A percentile compares a stretch with the other conserved stretches of the same genome.
phyloP scores from a whole-genome alignment of 768 basidiomycete species.

The Cystofilobasidium capitatum region DNA sequence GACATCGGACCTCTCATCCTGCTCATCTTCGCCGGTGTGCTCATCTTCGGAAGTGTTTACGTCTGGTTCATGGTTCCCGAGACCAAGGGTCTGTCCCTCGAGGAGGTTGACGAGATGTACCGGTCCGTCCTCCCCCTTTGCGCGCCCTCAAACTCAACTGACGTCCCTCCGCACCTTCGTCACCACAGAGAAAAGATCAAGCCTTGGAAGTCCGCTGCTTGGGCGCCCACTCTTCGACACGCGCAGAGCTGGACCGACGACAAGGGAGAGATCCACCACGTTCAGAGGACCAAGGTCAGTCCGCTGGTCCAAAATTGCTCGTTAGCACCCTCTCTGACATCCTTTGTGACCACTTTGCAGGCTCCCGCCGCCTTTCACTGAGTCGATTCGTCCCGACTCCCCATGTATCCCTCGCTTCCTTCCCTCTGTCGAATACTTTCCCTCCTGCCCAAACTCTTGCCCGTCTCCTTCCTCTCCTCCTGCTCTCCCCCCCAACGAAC shows the following conservation, averaged over 20 bases:
- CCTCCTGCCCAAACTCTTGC: too few species aligned
- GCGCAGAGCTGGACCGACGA: constrained; percentile 16
- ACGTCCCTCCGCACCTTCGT: neutral
- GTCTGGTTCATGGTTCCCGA: constrained; percentile 57
- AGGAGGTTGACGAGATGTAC: constrained; percentile 71
- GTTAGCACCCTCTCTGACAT: too few species aligned
- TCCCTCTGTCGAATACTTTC: too few species aligned
- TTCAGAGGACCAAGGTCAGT: neutral
- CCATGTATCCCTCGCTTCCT: too few species aligned
- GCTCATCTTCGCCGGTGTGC: constrained; percentile 66
- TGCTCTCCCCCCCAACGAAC: too few species aligned
- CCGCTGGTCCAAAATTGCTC: too few species aligned
- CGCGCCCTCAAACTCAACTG: neutral
- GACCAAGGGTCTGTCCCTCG: constrained; percentile 65
- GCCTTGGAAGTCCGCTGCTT: constrained; percentile 56
- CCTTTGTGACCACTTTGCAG: too few species aligned
- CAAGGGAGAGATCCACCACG: constrained; percentile 22
- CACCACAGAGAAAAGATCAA: constrained; percentile 38
- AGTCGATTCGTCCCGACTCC: too few species aligned
- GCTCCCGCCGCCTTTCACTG: neutral
- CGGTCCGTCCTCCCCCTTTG: neutral
- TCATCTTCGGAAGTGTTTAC: constrained; percentile 49
- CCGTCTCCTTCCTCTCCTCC: too few species aligned
- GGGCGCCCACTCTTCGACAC: constrained; percentile 46
- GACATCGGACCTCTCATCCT: constrained; percentile 66